A percentile compares a stretch with the other conserved stretches of the same genome.
phyloP scores from a whole-genome alignment of 192 early-diverging fungal species.

The Mortierella claussenii region DNA sequence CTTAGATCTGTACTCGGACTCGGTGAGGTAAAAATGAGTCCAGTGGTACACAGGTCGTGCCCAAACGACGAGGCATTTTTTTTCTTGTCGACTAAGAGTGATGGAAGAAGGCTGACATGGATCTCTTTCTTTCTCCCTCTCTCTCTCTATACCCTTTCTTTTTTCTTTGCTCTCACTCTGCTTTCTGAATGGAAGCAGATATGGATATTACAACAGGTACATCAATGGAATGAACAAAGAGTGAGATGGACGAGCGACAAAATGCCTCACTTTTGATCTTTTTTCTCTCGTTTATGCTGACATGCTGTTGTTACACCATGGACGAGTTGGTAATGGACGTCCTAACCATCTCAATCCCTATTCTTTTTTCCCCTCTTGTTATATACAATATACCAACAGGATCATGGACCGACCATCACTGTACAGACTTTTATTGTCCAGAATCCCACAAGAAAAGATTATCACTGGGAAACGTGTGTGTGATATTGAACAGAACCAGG shows the following conservation, averaged over 20 bases:
- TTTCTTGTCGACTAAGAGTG: neutral
- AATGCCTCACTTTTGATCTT: too few relatives aligned
- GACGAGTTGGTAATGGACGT: too few relatives aligned
- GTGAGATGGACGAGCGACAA: too few relatives aligned
- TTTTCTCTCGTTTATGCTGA: too few relatives aligned
- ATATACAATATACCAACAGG: constrained; percentile 4
- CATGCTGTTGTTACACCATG: too few relatives aligned
- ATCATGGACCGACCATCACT: constrained; percentile 48
- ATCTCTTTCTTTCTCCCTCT: constrained; percentile 1
- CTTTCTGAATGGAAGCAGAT: constrained; percentile 18
- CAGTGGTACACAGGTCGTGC: too few relatives aligned
- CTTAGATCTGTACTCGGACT: constrained; percentile 31
- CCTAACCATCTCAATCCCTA: too few relatives aligned
- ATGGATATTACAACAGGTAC: constrained; percentile 48
- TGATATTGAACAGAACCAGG: constrained; percentile 20
- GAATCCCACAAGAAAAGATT: constrained; percentile 23
- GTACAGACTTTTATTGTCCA: constrained; percentile 27
- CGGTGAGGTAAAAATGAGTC: constrained; percentile 22
- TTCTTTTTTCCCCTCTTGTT: neutral
- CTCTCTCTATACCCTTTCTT: too few relatives aligned
- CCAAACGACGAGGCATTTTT: too few relatives aligned
- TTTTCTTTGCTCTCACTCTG: neutral
- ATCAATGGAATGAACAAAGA: too few relatives aligned
- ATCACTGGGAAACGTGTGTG: constrained; percentile 24
- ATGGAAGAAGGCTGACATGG: too few relatives aligned